These are phyloP conservation scores for Xanthoconium purpureum DNA, from an alignment of 768 basidiomycete genomes.

Conservation along the genomic window DNA sequence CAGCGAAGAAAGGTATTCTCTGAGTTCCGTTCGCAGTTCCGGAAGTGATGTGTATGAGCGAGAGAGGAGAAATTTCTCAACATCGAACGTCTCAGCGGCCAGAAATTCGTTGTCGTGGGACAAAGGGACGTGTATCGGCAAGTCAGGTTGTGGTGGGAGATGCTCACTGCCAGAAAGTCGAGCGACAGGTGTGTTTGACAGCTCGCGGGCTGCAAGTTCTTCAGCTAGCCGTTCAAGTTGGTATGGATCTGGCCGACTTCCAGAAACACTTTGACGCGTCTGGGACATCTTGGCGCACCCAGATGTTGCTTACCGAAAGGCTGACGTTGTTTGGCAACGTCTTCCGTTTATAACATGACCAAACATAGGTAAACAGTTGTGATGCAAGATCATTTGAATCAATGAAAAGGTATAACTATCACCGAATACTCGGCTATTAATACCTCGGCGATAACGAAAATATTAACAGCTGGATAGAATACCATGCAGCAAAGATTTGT, in stretches of 20 bases:
- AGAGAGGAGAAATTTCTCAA: slow-evolving; percentile 85
- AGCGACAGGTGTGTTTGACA: slow-evolving; percentile 17
- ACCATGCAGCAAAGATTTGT: background rate
- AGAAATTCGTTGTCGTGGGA: slow-evolving; percentile 79
- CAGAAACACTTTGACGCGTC: slow-evolving; percentile 12
- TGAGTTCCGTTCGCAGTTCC: slow-evolving; percentile 83
- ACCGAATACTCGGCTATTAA: no score
- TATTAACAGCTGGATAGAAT: background rate
- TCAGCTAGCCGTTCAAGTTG: slow-evolving; percentile 71
- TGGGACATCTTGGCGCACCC: slow-evolving; percentile 14
- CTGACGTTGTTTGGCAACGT: slow-evolving; percentile 19
- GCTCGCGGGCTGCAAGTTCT: slow-evolving; percentile 61
- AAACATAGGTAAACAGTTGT: slow-evolving; percentile 12
- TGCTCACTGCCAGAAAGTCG: slow-evolving; percentile 9
- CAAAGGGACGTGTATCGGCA: slow-evolving; percentile 68
- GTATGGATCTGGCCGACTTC: slow-evolving; percentile 47
- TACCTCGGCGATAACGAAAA: no score
- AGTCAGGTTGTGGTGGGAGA: slow-evolving; percentile 36
- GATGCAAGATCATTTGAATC: no score
- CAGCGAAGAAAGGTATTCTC: slow-evolving; percentile 76
- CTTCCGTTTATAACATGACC: slow-evolving; percentile 24
- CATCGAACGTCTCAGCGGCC: slow-evolving; percentile 64
- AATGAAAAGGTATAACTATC: no score
- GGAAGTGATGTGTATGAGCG: slow-evolving; percentile 81
- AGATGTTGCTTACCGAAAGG: background rate